Percentiles rank a stretch among this genome's conserved stretches.
Evolutionary conservation across 2,329 filamentous ascomycete species (phyloP).

Genomic region (Pochonia chlamydosporia): DNA sequence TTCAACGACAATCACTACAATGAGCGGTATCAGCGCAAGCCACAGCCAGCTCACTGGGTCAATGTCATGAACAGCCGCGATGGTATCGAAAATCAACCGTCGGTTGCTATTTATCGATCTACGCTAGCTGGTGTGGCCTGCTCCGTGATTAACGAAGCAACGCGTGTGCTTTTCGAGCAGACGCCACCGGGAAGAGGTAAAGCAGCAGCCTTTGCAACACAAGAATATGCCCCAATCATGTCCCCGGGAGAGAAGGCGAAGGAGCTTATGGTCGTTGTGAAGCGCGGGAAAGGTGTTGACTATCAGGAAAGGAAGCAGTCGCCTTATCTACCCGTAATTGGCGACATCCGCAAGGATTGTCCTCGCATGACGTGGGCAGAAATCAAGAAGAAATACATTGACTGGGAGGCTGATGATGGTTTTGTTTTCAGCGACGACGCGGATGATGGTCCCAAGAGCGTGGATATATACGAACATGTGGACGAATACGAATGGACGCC

Average conservation of each 20-base stretch:
- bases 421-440: not conserved
- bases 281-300: not conserved
- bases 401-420: not conserved
- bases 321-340: not conserved
- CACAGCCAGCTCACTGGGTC: conserved; percentile 8
- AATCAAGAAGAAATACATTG: not conserved
- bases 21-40: conserved; percentile 5
- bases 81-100: conserved; percentile 2
- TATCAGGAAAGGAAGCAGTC: not conserved
- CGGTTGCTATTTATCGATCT: conserved; percentile 8
- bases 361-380: not conserved
- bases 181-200: not conserved
- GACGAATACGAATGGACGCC: not conserved
- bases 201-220: not conserved
- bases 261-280: not conserved
- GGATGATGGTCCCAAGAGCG: not conserved
- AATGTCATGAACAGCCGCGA: conserved; percentile 3
- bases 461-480: not conserved
- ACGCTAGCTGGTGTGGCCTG: not conserved
- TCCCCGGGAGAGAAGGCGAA: not conserved
- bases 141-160: not conserved
- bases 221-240: not conserved
- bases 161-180: not conserved
- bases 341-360: not conserved
- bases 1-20: not conserved